Evolutionary conservation across 257 asterid species (phyloP).

Genomic region (Solanum rostratum): DNA sequence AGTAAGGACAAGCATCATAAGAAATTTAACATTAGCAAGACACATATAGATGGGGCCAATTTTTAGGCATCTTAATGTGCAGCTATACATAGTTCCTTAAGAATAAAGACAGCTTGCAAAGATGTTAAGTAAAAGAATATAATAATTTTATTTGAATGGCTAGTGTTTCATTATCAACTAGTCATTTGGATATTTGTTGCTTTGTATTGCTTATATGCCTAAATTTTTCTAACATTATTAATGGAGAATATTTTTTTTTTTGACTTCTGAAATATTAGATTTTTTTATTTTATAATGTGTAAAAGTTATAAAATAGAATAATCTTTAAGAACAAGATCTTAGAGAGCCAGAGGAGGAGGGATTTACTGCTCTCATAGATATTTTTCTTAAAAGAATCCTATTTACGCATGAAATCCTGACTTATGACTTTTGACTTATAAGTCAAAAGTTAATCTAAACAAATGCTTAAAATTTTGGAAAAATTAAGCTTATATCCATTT

Average conservation of each 20-base stretch:
- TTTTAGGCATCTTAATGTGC: neutral
- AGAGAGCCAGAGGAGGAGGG: neutral
- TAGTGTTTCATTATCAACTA: neutral
- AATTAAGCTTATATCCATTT: too few relatives aligned
- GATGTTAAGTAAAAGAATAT: neutral
- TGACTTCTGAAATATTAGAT: neutral
- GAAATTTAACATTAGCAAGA: neutral
- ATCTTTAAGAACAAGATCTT: neutral
- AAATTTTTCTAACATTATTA: neutral
- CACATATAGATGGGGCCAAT: neutral
- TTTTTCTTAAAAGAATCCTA: neutral
- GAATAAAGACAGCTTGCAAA: neutral
- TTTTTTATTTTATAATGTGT: neutral
- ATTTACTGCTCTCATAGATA: neutral
- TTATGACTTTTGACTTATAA: too few relatives aligned
- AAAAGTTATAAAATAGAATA: neutral
- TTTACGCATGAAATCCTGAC: neutral
- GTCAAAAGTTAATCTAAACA: too few relatives aligned
- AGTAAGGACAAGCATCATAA: neutral
- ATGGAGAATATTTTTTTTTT: neutral
- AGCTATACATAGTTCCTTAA: neutral
- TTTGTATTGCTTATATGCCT: neutral
- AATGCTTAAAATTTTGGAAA: too few relatives aligned
- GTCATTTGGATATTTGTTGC: neutral
- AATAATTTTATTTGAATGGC: neutral